Base-by-base conservation (phyloP, 257 asterid species). In the Solanum megistacrolobum region DNA sequence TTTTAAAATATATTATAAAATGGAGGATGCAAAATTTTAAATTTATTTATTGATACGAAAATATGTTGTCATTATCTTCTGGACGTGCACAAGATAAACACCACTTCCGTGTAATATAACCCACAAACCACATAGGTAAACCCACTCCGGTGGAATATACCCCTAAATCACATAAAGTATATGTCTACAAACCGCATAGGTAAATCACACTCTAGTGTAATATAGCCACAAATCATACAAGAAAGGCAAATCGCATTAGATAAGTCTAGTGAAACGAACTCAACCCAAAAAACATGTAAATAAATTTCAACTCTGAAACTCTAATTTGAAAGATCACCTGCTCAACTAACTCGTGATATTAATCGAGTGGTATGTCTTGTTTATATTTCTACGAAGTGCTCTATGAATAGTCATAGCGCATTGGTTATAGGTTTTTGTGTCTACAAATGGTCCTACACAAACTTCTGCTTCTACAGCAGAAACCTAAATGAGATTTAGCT, bases 291-390 rank as follows among this genome's bases (percentile, higher is more conserved):
- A 11, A 4, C 7, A 62, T n/a, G 16, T 3, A 62, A n/a, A 62
- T 5, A 62, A 62, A 55, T 10, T 62, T 62, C 0, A 23, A 23
- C 0, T 62, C 0, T 9, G 0, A 23, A 62, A 9, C 1, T 23
- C 6, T 11, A n/a, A 62, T 23, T 62, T 9, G 3, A 62, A n/a
- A n/a, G 1, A 62, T 62, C 20, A 66, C 20, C 2, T 5, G 4
- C 2, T 27, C 36, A 68, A 68, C 9, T 4, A 68, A 3, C 11
- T 68, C 36, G 18, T 7, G 36, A 29, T 13, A 1, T 2, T 10
- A 18, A 16, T 6, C 2, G 36, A 12, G 74, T 12, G 13, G 36
- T 68, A 35, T 73, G 18, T 20, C 12, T 20, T 73, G 5, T 10
- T 5, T 31, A 74, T 74, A 74, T 74, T 73, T 74, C 18, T 35